phyloP scores from a whole-genome alignment of 176 grass and related monocot genomes.

The Triticum monococcum region DNA sequence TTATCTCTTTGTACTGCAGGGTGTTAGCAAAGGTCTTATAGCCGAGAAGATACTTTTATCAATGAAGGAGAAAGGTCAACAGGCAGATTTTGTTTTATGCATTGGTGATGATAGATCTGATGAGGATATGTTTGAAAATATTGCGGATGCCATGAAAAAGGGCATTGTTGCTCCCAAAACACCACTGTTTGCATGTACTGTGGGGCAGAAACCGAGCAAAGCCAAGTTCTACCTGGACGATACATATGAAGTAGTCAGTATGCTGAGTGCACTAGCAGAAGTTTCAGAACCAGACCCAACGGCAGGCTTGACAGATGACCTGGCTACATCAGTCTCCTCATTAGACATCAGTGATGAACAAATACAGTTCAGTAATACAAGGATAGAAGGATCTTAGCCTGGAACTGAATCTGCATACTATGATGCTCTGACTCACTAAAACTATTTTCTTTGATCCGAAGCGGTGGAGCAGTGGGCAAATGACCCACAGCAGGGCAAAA shows the following conservation, averaged over 20 bases:
- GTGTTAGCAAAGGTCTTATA: constrained; percentile 80
- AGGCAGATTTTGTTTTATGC: constrained; percentile 82
- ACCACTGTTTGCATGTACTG: constrained; percentile 73
- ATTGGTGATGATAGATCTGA: constrained; percentile 86
- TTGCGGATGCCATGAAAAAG: constrained; percentile 60
- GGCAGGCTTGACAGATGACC: constrained; percentile 27
- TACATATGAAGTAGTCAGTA: constrained; percentile 68
- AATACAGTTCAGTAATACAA: constrained; percentile 18
- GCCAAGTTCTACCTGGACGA: constrained; percentile 90
- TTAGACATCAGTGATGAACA: constrained; percentile 27
- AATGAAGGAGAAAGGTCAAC: constrained; percentile 62
- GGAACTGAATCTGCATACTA: not conserved
- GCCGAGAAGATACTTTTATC: constrained; percentile 71
- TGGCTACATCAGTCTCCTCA: constrained; percentile 32
- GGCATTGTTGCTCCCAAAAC: constrained; percentile 54
- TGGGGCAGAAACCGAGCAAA: constrained; percentile 93
- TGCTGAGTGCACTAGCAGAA: constrained; percentile 73
- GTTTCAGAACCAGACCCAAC: constrained; percentile 40
- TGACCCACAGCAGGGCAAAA: constrained; percentile 13
- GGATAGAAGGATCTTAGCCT: constrained; percentile 39
- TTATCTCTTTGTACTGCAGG: constrained; percentile 35
- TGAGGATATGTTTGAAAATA: constrained; percentile 94
- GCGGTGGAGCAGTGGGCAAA: not conserved
- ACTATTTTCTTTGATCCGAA: constrained; percentile 13
- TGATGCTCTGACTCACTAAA: constrained; percentile 4